phyloP scores from a whole-genome alignment of 2,329 filamentous ascomycete species.

The Alternaria incomplexa region DNA sequence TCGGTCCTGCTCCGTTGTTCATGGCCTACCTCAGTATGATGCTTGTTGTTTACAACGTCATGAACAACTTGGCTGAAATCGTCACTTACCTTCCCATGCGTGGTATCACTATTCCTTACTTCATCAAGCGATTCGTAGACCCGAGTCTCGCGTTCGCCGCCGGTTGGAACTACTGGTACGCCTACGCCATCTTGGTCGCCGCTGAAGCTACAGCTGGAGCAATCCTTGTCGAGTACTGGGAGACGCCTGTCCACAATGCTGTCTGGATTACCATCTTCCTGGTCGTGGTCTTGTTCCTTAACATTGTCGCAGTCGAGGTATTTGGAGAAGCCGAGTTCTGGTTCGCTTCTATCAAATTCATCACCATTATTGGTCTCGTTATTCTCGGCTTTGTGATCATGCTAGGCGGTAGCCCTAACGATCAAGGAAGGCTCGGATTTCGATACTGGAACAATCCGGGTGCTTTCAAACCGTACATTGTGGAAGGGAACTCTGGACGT shows the following conservation, averaged over 20 bases:
- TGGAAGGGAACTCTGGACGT: slow-evolving; percentile 62
- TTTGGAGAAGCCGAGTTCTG: slow-evolving; percentile 59
- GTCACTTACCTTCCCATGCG: slow-evolving; percentile 50
- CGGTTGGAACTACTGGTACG: slow-evolving; percentile 38
- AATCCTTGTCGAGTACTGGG: slow-evolving; percentile 46
- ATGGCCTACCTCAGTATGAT: slow-evolving; percentile 48
- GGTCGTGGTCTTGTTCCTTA: slow-evolving; percentile 42
- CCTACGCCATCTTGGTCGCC: slow-evolving; percentile 44
- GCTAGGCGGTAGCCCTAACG: slow-evolving; percentile 44
- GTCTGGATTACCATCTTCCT: slow-evolving; percentile 49
- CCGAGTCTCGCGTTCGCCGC: slow-evolving; percentile 49
- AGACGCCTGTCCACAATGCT: slow-evolving; percentile 37
- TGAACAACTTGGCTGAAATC: slow-evolving; percentile 51
- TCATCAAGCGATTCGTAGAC: slow-evolving; percentile 55
- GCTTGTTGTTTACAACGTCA: slow-evolving; percentile 48
- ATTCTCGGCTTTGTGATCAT: slow-evolving; percentile 46
- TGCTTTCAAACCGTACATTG: slow-evolving; percentile 55
- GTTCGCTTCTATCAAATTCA: slow-evolving; percentile 59
- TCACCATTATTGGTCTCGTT: slow-evolving; percentile 46
- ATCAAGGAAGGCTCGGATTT: slow-evolving; percentile 59
- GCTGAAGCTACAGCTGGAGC: slow-evolving; percentile 43
- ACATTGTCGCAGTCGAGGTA: slow-evolving; percentile 44
- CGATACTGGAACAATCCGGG: slow-evolving; percentile 72
- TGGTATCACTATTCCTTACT: slow-evolving; percentile 47
- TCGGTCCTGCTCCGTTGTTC: slow-evolving; percentile 45